Base-by-base conservation (phyloP, 306 rosid species). In the Prunus kanzakura region DNA sequence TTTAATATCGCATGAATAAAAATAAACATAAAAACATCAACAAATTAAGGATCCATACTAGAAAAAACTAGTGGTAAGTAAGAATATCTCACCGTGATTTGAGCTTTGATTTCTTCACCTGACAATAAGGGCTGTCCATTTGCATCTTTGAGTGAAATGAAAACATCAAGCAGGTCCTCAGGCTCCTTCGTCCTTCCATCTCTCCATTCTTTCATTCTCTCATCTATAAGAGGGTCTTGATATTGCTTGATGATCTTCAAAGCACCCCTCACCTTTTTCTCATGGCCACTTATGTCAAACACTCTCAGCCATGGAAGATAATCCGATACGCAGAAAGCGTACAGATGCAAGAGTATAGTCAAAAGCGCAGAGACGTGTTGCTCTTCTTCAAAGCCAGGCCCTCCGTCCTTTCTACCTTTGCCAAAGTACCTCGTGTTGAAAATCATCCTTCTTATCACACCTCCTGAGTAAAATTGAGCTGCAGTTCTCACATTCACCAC, bases 151-250 rank as follows among this genome's bases (percentile, higher is more conserved):
- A 79, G 68, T 0, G 83, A 9, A 45, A 89, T 79, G 50, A 89
- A 23, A 46, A 87, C 67, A 71, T 89, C 93, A 11, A 89, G 81
- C 18, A 71, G 15, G 64, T 89, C 89, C 19, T 87, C 82, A 0
- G 3, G 49, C 29, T 72, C 60, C 18, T 18, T 68, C 82, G 65
- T 85, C 25, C 9, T 67, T 45, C 75, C 89, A 11, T 78, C 73
- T 6, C 45, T 66, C 89, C 88, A 83, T 20, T 73, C 60, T n/a
- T 61, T 64, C 0, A 82, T 16, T 64, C 88, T 83, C 16, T 54
- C 76, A 2, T 83, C 60, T 1, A 89, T 52, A 4, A 85, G 65
- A 0, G 84, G 82, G 8, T 89, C 86, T 3, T 87, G 79, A 32
- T 81, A 72, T 47, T 78, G 75, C 3, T 65, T 61, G 8, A 82